Conservation (phyloP, 495 filamentous ascomycete species). For the Xylaria longipes region DNA sequence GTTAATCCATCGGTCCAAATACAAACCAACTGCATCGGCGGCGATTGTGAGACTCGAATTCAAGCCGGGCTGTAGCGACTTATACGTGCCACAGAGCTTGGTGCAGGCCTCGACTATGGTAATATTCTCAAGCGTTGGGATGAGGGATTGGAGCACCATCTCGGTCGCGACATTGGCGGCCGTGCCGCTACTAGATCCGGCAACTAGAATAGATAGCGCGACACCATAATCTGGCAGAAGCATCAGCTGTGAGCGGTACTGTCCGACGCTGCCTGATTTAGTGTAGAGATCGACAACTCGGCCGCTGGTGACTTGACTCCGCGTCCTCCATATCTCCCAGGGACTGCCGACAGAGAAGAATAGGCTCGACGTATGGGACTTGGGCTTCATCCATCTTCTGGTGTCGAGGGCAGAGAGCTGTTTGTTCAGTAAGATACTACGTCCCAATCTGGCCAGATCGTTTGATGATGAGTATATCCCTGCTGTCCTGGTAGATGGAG, state of each 20-base stretch:
- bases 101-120: not conserved
- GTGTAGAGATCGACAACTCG: conserved; percentile 50
- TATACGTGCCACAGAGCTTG: conserved; percentile 8
- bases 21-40: conserved; percentile 4
- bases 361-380: conserved; percentile 42
- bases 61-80: conserved; percentile 47
- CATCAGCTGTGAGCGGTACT: conserved; percentile 44
- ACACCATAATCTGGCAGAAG: conserved; percentile 46
- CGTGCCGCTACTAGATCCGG: not conserved
- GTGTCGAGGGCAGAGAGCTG: conserved; percentile 47
- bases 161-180: not conserved
- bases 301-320: conserved; percentile 13
- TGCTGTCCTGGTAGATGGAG: not conserved
- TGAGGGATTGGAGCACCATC: conserved; percentile 11
- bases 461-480: conserved; percentile 48
- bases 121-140: conserved; percentile 1
- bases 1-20: conserved; percentile 6
- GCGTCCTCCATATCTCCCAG: conserved; percentile 51
- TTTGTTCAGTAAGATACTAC: conserved; percentile 50
- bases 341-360: conserved; percentile 49
- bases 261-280: conserved; percentile 46
- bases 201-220: not conserved
- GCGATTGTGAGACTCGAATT: conserved; percentile 38
- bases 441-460: conserved; percentile 50
- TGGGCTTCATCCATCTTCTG: conserved; percentile 55